Conservation (phyloP, 1,139 yeast species). For the Protomyces inouyei region DNA sequence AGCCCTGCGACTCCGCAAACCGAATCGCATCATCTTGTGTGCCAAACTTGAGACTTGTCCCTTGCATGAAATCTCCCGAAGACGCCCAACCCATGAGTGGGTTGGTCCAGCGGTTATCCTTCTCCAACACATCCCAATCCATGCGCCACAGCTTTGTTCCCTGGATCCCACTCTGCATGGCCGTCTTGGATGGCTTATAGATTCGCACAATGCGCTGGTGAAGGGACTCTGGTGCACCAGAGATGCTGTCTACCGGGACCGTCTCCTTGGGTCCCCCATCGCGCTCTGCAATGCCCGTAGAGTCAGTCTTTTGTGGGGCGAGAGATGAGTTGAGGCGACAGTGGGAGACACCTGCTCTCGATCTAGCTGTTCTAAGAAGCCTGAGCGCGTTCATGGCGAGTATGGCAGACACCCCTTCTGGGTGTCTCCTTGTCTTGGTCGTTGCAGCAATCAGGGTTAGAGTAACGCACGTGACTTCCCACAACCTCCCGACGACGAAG, state of each 20-base stretch:
- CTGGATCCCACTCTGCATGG: conserved; percentile 66
- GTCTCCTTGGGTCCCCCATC: conserved; percentile 15
- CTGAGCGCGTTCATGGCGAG: neutral
- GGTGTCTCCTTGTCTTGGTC: neutral
- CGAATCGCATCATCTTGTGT: conserved; percentile 70
- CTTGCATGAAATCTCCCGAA: conserved; percentile 80
- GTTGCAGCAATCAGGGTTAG: neutral
- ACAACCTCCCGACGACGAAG: neutral
- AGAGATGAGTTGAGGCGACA: neutral
- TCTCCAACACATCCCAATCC: conserved; percentile 77
- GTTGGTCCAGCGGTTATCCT: conserved; percentile 85
- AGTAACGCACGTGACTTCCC: neutral
- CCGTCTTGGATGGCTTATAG: conserved; percentile 61
- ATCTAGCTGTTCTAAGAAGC: neutral
- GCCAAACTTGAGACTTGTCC: conserved; percentile 70
- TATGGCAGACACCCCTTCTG: too few species aligned
- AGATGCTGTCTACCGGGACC: conserved; percentile 52
- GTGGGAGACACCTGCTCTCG: neutral
- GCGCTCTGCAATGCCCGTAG: neutral
- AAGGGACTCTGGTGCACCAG: conserved; percentile 74
- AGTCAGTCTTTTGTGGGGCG: neutral
- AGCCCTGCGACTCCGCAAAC: conserved; percentile 80
- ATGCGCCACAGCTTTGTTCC: conserved; percentile 58
- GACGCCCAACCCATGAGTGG: conserved; percentile 78
- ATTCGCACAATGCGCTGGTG: conserved; percentile 68